phyloP scores from a whole-genome alignment of 257 asterid genomes.

The Apocynum venetum region DNA sequence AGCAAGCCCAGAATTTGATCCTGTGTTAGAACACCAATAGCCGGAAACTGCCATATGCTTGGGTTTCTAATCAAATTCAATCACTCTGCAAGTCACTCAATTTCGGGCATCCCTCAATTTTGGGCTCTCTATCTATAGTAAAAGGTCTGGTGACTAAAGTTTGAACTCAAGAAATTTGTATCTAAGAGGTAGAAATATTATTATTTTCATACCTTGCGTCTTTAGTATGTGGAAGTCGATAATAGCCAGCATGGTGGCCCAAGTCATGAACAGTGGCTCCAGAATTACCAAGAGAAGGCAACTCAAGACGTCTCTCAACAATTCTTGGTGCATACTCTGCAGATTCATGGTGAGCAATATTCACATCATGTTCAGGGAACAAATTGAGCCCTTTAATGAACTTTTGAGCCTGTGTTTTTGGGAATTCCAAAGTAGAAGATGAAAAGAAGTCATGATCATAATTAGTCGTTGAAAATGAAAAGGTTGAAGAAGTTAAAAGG shows the following conservation, averaged over 20 bases:
- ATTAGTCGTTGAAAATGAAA: neutral
- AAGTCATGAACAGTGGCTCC: constrained; percentile 33
- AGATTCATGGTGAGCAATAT: constrained; percentile 1
- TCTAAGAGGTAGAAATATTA: too few species aligned
- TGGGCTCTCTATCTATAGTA: too few species aligned
- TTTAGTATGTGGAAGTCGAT: constrained; percentile 33
- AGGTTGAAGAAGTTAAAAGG: neutral
- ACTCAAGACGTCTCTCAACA: constrained; percentile 27
- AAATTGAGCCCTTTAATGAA: constrained; percentile 38
- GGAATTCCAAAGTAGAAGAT: constrained; percentile 12
- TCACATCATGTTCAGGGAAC: constrained; percentile 35
- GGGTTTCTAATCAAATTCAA: too few species aligned
- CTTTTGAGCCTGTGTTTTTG: constrained; percentile 27
- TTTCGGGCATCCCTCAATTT: too few species aligned
- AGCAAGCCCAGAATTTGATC: too few species aligned
- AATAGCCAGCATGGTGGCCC: constrained; percentile 51
- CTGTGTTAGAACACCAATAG: too few species aligned
- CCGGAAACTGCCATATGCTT: too few species aligned
- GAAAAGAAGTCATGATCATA: neutral
- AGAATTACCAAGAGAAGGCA: constrained; percentile 26
- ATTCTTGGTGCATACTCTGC: constrained; percentile 15
- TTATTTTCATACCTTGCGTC: constrained; percentile 32
- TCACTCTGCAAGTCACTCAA: too few species aligned
- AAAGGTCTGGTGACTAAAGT: too few species aligned
- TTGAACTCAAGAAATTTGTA: too few species aligned